Percentiles rank a stretch among this genome's conserved stretches.
phyloP scores from a whole-genome alignment of 441 rosid species.

The Pelargonium citronellum region DNA sequence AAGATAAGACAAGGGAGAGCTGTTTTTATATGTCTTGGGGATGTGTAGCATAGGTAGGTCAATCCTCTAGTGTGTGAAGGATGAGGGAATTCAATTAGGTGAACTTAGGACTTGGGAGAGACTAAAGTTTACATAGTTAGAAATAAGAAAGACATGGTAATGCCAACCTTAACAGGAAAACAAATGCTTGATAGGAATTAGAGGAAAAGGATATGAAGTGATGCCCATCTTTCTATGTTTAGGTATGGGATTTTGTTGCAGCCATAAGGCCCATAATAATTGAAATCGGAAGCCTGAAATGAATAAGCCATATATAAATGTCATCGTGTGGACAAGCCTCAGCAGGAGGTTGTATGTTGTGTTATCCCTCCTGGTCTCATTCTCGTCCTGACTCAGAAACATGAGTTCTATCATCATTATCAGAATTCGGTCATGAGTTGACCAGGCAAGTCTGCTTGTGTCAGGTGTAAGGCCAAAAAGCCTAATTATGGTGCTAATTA shows the following conservation, averaged over 20 bases:
- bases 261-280: too few species aligned
- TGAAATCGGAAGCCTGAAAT: background rate
- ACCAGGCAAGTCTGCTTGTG: background rate
- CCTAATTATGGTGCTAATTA: background rate
- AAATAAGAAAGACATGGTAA: background rate
- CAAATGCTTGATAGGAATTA: background rate
- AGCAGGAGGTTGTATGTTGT: background rate
- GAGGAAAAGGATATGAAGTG: background rate
- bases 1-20: background rate
- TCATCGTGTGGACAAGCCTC: background rate
- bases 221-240: background rate
- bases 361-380: background rate
- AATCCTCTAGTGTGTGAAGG: background rate
- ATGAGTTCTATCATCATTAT: background rate
- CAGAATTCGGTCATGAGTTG: background rate
- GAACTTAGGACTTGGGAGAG: background rate
- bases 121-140: background rate
- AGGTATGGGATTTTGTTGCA: background rate
- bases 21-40: background rate
- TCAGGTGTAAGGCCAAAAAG: background rate
- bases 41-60: conserved; percentile 1
- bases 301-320: background rate
- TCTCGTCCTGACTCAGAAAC: background rate
- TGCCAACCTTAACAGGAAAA: background rate
- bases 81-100: background rate